These are phyloP conservation scores for Rutstroemia sp. DNA, from an alignment of 2,329 filamentous ascomycete genomes.

Conservation along the genomic window DNA sequence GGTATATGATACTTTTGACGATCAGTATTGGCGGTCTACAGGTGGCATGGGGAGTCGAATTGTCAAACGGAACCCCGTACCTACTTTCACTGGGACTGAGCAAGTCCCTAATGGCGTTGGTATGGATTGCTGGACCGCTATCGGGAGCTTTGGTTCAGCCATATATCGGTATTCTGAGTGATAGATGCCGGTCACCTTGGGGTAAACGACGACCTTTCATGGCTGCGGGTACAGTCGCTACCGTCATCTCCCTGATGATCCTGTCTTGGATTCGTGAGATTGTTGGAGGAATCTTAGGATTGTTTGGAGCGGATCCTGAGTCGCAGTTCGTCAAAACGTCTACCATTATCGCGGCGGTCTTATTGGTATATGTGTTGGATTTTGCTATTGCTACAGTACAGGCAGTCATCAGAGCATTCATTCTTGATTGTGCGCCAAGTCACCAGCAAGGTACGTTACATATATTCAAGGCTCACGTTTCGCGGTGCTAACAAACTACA, in stretches of 20 bases:
- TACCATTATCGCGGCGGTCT: slow-evolving; percentile 71
- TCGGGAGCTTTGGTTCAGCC: slow-evolving; percentile 75
- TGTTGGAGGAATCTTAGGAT: slow-evolving; percentile 55
- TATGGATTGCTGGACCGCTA: slow-evolving; percentile 78
- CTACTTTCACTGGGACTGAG: slow-evolving; percentile 72
- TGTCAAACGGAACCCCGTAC: slow-evolving; percentile 86
- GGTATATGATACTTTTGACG: slow-evolving; percentile 81
- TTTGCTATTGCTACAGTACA: slow-evolving; percentile 96
- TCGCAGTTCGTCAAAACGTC: slow-evolving; percentile 55
- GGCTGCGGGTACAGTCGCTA: slow-evolving; percentile 60
- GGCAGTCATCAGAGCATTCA: slow-evolving; percentile 84
- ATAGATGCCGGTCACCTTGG: slow-evolving; percentile 67
- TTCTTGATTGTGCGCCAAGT: slow-evolving; percentile 84
- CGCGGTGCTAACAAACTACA: neutral
- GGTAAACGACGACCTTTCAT: slow-evolving; percentile 80
- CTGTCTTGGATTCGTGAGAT: slow-evolving; percentile 70
- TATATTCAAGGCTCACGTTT: neutral
- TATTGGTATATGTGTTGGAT: slow-evolving; percentile 85
- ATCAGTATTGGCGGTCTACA: slow-evolving; percentile 83
- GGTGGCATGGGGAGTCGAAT: slow-evolving; percentile 91
- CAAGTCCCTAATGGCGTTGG: slow-evolving; percentile 74
- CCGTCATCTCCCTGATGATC: slow-evolving; percentile 58
- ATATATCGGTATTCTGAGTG: slow-evolving; percentile 74
- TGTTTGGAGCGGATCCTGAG: slow-evolving; percentile 65
- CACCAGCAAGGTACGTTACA: slow-evolving; percentile 65